Percentiles rank a stretch among this genome's conserved stretches.
phyloP scores from a whole-genome alignment of 495 filamentous ascomycete species.

The Hypoxylon fragiforme region DNA sequence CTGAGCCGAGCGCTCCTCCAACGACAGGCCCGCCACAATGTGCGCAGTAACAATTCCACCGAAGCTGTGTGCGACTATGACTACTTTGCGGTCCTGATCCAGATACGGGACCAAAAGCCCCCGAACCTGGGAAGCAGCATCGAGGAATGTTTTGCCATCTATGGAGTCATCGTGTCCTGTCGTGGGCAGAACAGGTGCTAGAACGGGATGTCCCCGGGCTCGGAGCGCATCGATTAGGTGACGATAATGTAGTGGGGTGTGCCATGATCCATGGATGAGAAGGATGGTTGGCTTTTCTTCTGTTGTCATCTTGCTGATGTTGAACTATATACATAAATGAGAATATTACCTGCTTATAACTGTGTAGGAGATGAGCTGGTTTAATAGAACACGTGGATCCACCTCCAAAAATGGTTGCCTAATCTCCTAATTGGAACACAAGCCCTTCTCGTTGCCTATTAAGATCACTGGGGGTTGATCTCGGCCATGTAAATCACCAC shows the following conservation, averaged over 20 bases:
- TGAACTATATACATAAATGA: too few species aligned
- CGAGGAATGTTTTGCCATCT: constrained; percentile 36
- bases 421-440: too few species aligned
- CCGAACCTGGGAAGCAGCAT: constrained; percentile 25
- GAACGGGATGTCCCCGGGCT: constrained; percentile 39
- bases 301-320: constrained; percentile 8
- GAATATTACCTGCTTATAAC: too few species aligned
- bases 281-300: constrained; percentile 41
- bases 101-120: constrained; percentile 24
- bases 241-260: constrained; percentile 44
- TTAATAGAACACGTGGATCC: too few species aligned
- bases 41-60: constrained; percentile 46
- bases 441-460: too few species aligned
- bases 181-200: constrained; percentile 42
- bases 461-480: too few species aligned
- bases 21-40: constrained; percentile 37
- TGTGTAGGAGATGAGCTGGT: too few species aligned
- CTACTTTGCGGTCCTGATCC: constrained; percentile 34
- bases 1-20: constrained; percentile 24
- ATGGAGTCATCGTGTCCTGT: constrained; percentile 35
- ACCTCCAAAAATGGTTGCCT: too few species aligned
- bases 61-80: constrained; percentile 49
- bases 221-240: constrained; percentile 39
- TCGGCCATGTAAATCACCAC: too few species aligned
- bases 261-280: constrained; percentile 51